A percentile compares a stretch with the other conserved stretches of the same genome.
phyloP scores from a whole-genome alignment of 1,139 yeast species.

The Zygosaccharomyces sapae region DNA sequence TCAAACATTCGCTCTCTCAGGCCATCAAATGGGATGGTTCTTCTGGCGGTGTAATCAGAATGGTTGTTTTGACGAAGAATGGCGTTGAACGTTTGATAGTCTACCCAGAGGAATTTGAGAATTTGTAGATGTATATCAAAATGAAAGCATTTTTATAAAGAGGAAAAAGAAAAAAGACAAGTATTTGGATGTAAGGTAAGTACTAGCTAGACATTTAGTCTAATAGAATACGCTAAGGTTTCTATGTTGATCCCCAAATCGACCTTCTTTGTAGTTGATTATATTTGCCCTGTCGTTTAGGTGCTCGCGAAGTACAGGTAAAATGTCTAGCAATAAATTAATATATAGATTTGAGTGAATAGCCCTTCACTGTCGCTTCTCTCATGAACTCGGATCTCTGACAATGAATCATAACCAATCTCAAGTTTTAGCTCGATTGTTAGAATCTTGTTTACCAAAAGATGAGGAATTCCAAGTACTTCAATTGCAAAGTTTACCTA shows the following conservation, averaged over 20 bases:
- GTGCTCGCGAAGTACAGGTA: no score
- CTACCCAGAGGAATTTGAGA: conserved; percentile 71
- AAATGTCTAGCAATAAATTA: no score
- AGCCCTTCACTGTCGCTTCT: no score
- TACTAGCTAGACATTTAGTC: background rate
- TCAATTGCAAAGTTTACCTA: conserved; percentile 45
- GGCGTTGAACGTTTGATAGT: conserved; percentile 88
- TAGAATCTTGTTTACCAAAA: conserved; percentile 33
- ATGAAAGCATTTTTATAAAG: conserved; percentile 1
- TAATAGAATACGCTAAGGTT: no score
- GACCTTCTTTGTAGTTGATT: no score
- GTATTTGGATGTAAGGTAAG: background rate
- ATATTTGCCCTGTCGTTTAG: no score
- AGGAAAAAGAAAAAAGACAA: background rate
- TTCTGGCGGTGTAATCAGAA: conserved; percentile 96
- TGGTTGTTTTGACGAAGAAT: conserved; percentile 78
- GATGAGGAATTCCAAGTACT: conserved; percentile 37
- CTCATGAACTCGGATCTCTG: background rate
- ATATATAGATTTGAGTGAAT: no score
- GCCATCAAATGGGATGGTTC: conserved; percentile 99
- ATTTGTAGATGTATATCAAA: conserved; percentile 21
- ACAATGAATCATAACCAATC: background rate
- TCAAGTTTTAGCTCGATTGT: background rate
- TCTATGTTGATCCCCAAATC: no score
- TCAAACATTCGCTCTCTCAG: conserved; percentile 75